Evolutionary conservation across 352 stramenopile genomes (phyloP).

Genomic region (Phytophthora constricta): DNA sequence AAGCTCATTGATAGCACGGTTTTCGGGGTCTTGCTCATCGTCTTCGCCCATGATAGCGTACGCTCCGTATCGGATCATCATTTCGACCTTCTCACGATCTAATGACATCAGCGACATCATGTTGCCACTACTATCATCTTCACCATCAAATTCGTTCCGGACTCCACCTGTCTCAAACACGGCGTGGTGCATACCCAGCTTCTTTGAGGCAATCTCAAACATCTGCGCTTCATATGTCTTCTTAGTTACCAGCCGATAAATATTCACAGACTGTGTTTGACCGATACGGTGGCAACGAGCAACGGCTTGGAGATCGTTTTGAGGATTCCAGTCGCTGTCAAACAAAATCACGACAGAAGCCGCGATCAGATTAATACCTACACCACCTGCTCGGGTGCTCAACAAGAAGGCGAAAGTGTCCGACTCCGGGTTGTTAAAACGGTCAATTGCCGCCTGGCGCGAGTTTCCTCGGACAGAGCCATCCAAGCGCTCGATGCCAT

Average conservation of each 20-base stretch:
- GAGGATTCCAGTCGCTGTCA: conserved; percentile 98
- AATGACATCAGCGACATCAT: conserved; percentile 93
- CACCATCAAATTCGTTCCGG: conserved; percentile 93
- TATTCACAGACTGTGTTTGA: conserved; percentile 99
- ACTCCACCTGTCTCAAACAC: conserved; percentile 96
- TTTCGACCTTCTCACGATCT: conserved; percentile 98
- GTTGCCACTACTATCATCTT: conserved; percentile 92
- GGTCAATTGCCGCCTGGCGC: conserved; percentile 98
- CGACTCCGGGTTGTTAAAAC: conserved; percentile 95
- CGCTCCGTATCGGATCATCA: conserved; percentile 97
- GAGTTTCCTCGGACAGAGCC: conserved; percentile 96
- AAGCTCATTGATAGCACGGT: conserved; percentile 89
- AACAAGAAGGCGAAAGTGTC: conserved; percentile 98
- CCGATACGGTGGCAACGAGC: conserved; percentile 99
- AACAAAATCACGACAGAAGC: conserved; percentile 88
- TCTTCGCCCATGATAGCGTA: conserved; percentile 98
- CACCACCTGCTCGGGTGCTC: conserved; percentile 95
- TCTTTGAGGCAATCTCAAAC: conserved; percentile 99
- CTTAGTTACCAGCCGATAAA: conserved; percentile 99
- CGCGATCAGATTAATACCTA: conserved; percentile 97
- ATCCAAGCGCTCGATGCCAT: conserved; percentile 96
- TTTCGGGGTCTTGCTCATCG: conserved; percentile 92
- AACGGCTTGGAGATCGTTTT: conserved; percentile 98
- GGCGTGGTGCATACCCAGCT: conserved; percentile 98
- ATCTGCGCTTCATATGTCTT: conserved; percentile 99